A percentile compares a stretch with the other conserved stretches of the same genome.
Evolutionary conservation across 2,329 filamentous ascomycete species (phyloP).

Genomic region (Verticillium klebahnii): DNA sequence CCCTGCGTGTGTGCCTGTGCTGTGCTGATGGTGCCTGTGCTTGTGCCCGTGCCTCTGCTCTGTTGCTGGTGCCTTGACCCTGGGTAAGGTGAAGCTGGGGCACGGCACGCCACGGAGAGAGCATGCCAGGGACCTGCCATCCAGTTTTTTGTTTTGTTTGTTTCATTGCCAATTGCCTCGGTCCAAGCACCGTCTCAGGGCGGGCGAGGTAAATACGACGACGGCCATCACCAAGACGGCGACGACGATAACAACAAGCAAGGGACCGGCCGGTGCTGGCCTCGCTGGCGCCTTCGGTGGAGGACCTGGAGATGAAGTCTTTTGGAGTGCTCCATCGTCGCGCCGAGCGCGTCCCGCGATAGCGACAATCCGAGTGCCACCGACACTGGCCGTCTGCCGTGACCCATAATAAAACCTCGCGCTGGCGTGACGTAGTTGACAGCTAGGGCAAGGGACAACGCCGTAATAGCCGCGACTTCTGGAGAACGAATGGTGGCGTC

Average conservation of each 20-base stretch:
- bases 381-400: not conserved
- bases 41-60: not conserved
- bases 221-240: not conserved
- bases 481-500: not conserved
- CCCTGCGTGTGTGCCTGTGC: not conserved
- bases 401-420: not conserved
- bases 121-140: not conserved
- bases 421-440: not conserved
- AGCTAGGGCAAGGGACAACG: not conserved
- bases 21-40: not conserved
- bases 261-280: not conserved
- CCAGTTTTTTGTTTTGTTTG: not conserved
- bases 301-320: not conserved
- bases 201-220: not conserved
- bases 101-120: not conserved
- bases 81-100: not conserved
- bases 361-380: not conserved
- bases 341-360: not conserved
- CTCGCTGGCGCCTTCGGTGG: not conserved
- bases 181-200: not conserved
- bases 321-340: not conserved
- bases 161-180: not conserved
- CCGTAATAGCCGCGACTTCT: not conserved
- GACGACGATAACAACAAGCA: not conserved
- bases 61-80: not conserved